Base-by-base conservation (phyloP, 2,329 filamentous ascomycete genomes). In the Neofusicoccum umdonicola region DNA sequence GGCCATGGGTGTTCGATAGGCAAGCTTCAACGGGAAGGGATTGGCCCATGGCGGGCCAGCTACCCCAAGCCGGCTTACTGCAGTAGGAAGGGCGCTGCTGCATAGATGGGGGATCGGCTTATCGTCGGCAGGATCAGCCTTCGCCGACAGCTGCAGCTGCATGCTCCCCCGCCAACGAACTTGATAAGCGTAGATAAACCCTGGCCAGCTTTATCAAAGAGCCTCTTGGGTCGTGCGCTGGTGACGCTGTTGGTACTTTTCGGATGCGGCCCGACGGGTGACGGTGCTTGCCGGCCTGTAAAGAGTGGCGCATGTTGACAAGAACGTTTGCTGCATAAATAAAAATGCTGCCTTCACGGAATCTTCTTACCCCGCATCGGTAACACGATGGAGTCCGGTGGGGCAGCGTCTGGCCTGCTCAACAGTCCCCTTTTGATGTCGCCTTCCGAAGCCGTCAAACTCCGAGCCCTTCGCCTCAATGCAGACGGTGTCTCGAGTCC, bases 181-280 rank as follows among this genome's bases (percentile, higher is more conserved):
- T 15, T 45, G 56, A 60, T 60, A 60, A 60, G 56, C 39, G 41
- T 44, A 60, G 56, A 60, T 60, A 60, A 60, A 60, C n/a, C 41
- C n/a, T 4, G 22, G n/a, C n/a, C 37, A 60, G 56, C 56, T 60
- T 47, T 60, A 60, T 60, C 56, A 35, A 19, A 17, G 54, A 45
- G n/a, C 22, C 39, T 45, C 39, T 34, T 58, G 54, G 54, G 11
- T 31, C n/a, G 39, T 56, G 52, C 52, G 52, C 52, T 37, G 11
- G 31, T 44, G 34, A n/a, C 52, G 52, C 52, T 31, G 54, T 13
- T 45, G 39, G 13, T 45, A n/a, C 37, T 15, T 13, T 8, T 47
- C 41, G 42, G 56, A 37, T n/a, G 13, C 54, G 39, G 41, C 7
- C 54, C 54, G 54, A 35, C 22, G 37, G 39, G 37, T 57, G 37